Conservation (phyloP, 2,329 filamentous ascomycete species). For the Epichloe sibirici region DNA sequence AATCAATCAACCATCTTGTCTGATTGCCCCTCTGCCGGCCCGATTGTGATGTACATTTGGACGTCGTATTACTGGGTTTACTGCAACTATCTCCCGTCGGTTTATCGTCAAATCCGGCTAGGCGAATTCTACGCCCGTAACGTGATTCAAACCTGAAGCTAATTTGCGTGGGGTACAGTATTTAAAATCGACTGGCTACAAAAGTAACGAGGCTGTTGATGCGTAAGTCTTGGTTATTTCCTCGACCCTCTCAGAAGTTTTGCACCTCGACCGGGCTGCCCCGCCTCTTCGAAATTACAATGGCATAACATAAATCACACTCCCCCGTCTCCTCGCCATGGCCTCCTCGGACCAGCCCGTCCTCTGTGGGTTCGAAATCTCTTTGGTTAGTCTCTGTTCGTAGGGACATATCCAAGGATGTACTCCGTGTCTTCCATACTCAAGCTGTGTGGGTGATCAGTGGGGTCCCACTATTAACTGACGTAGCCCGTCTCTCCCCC, state of each 20-base stretch:
- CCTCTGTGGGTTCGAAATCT: background rate
- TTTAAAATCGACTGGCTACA: conserved; percentile 36
- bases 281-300: background rate
- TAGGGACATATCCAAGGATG: background rate
- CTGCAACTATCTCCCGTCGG: background rate
- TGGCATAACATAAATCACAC: background rate
- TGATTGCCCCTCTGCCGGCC: background rate
- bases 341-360: background rate
- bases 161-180: conserved; percentile 24
- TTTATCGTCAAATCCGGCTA: background rate
- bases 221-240: conserved; percentile 33
- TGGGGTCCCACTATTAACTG: conserved; percentile 22
- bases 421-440: conserved; percentile 5
- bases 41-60: background rate
- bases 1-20: background rate
- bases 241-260: background rate
- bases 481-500: conserved; percentile 15
- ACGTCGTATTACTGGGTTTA: background rate
- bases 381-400: background rate
- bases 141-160: conserved; percentile 8
- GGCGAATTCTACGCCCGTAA: background rate
- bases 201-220: conserved; percentile 42
- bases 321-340: background rate
- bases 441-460: conserved; percentile 11
- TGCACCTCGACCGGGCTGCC: background rate